phyloP scores from a whole-genome alignment of 768 basidiomycete genomes.

The Agrocybe praecox region DNA sequence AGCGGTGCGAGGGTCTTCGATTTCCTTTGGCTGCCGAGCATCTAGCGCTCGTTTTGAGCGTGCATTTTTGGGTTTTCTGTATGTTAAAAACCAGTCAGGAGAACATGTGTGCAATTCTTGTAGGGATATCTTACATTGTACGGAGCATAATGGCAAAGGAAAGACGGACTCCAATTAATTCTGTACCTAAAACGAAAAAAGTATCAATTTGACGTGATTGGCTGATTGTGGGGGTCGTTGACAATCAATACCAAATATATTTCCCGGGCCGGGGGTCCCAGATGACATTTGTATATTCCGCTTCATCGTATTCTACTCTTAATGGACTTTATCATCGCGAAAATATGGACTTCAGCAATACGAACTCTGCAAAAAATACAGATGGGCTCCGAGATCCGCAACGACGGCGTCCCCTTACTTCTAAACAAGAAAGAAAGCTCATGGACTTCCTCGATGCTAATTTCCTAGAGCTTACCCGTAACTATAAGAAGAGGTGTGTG shows the following conservation, averaged over 20 bases:
- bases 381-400: neutral
- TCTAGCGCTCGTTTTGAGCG: conserved; percentile 89
- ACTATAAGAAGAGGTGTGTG: conserved; percentile 75
- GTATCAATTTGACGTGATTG: neutral
- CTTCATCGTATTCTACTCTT: too few species aligned
- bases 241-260: neutral
- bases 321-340: too few species aligned
- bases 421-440: conserved; percentile 64
- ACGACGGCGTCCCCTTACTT: conserved; percentile 37
- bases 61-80: conserved; percentile 91
- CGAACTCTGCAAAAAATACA: too few species aligned
- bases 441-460: conserved; percentile 65
- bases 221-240: neutral
- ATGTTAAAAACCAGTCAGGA: too few species aligned
- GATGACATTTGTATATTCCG: too few species aligned
- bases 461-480: conserved; percentile 66
- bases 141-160: conserved; percentile 7
- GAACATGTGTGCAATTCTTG: neutral
- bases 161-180: neutral
- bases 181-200: conserved; percentile 3
- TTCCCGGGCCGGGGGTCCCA: too few species aligned
- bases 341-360: too few species aligned
- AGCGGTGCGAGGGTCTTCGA: conserved; percentile 85
- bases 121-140: conserved; percentile 5
- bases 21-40: conserved; percentile 84